Base-by-base conservation (phyloP, 2,329 filamentous ascomycete species). In the Epichloe glyceriae region DNA sequence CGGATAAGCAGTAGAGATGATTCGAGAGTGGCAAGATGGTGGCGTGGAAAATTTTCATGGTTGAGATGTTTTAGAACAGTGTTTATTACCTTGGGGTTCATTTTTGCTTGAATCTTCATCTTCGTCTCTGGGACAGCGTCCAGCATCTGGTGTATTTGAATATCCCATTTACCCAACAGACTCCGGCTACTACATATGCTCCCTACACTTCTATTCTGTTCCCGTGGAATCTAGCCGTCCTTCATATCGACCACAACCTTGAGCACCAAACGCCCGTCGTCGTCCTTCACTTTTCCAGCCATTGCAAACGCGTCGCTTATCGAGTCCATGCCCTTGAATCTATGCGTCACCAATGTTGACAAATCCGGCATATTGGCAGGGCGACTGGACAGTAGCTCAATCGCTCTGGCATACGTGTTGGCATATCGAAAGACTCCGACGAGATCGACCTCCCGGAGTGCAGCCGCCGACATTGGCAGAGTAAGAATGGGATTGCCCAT, bases 401-500 rank as follows among this genome's bases (percentile, higher is more conserved):
- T 76, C 50, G 72, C 75, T 34, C 66, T 62, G 8, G 76, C 74
- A 62, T 90, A 91, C 0, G 84, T 85, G 67, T 88, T 83, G n/a
- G 81, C 82, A 58, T 87, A 87, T 51, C 83, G 74, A 67, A 86
- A 86, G 40, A 85, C 80, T 26, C 83, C 82, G 19, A 84, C 64
- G n/a, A 87, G 74, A 60, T 86, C 83, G 50, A 87, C 78, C 62
- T 88, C 84, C 48, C 82, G 76, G 5, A 84, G 72, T 6, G 83
- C 78, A 4, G 85, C 83, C 3, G 80, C 80, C 2, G 79, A 83
- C 50, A 88, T 75, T 41, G 82, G 83, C 11, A 88, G 69, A 0
- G 80, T 85, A 60, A 86, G 81, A 46, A 85, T 73, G 1, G 84
- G 83, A 10, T 74, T 82, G 47, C 84, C 84, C 82, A 88, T 86